phyloP scores from a whole-genome alignment of 805 yeast genomes.

The Tetrapisispora namnaoensis region DNA sequence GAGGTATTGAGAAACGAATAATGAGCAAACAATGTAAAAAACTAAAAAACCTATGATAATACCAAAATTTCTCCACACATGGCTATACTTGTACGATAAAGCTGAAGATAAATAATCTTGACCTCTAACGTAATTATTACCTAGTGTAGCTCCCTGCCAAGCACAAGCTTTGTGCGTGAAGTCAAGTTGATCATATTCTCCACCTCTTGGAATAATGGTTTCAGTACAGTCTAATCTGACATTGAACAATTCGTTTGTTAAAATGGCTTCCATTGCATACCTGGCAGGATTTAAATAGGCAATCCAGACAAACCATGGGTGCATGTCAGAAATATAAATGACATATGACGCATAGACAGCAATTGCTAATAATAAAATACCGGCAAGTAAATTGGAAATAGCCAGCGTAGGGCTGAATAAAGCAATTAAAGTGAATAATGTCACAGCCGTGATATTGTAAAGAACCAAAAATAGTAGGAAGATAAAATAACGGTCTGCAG shows the following conservation, averaged over 20 bases:
- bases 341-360: constrained; percentile 57
- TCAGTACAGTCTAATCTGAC: constrained; percentile 44
- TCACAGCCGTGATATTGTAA: constrained; percentile 38
- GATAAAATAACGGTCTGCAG: constrained; percentile 44
- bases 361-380: constrained; percentile 41
- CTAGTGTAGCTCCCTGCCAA: constrained; percentile 51
- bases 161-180: constrained; percentile 41
- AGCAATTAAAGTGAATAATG: constrained; percentile 46
- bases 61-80: constrained; percentile 76
- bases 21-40: constrained; percentile 27
- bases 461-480: constrained; percentile 36
- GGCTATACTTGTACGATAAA: constrained; percentile 42
- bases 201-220: constrained; percentile 53
- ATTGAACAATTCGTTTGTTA: constrained; percentile 56
- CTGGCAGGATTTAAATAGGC: constrained; percentile 48
- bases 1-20: constrained; percentile 27
- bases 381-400: constrained; percentile 53
- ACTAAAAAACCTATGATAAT: constrained; percentile 43
- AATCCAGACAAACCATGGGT: constrained; percentile 66
- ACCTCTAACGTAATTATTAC: constrained; percentile 45
- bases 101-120: constrained; percentile 40
- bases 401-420: constrained; percentile 39
- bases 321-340: constrained; percentile 51
- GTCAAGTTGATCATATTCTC: constrained; percentile 36
- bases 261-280: constrained; percentile 52